Conservation (phyloP, 148 eudicot species). For the Limonium bicolor region DNA sequence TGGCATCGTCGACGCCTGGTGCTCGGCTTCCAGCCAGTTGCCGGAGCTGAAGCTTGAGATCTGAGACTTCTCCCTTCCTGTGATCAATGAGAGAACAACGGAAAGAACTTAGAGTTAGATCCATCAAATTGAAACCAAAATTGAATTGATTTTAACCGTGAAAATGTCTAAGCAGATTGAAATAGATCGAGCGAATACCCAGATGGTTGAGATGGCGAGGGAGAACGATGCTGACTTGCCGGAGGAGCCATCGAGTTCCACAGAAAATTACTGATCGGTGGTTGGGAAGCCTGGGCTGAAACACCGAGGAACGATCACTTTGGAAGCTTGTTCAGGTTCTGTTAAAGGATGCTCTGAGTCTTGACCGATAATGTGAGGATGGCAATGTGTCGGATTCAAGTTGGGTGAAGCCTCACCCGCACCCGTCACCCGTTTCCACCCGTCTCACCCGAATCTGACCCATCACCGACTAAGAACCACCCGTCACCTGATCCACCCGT, state of each 20-base stretch:
- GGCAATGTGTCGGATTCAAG: no score
- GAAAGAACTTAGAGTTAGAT: neutral
- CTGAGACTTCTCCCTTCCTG: slow-evolving; percentile 96
- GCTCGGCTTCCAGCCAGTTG: slow-evolving; percentile 90
- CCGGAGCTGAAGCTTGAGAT: slow-evolving; percentile 81
- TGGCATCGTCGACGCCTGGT: slow-evolving; percentile 77
- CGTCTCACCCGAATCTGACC: no score
- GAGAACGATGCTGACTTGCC: slow-evolving; percentile 58
- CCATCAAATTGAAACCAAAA: neutral
- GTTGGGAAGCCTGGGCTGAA: no score
- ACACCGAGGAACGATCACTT: no score
- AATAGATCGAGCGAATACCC: slow-evolving; percentile 28
- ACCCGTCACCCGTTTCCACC: no score
- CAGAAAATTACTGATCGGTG: neutral
- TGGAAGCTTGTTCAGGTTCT: no score
- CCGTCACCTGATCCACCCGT: no score
- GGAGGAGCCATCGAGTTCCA: slow-evolving; percentile 59
- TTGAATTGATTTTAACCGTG: neutral
- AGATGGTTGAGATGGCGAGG: slow-evolving; percentile 93
- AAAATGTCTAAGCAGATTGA: slow-evolving; percentile 2
- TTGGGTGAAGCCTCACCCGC: no score
- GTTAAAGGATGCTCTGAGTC: no score
- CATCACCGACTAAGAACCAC: no score
- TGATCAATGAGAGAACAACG: slow-evolving; percentile 5
- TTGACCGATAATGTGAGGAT: no score